Conservation (phyloP, 352 stramenopile genomes). For the Phytophthora podocarpi region DNA sequence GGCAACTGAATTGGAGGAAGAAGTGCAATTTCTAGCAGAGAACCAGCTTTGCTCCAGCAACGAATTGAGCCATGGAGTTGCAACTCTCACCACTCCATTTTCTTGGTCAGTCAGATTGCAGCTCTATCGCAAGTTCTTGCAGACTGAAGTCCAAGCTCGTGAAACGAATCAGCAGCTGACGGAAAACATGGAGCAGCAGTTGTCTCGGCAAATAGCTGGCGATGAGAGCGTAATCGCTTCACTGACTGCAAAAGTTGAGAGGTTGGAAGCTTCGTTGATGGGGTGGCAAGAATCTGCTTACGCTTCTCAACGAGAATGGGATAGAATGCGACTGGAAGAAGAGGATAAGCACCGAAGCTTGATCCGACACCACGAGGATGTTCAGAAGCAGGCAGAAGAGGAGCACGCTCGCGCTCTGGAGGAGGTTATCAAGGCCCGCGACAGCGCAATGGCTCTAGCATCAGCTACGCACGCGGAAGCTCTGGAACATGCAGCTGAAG, state of each 20-base stretch:
- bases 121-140: constrained; percentile 23
- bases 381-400: constrained; percentile 13
- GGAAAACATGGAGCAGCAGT: constrained; percentile 28
- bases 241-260: constrained; percentile 22
- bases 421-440: constrained; percentile 16
- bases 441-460: constrained; percentile 15
- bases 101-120: constrained; percentile 22
- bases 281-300: constrained; percentile 26
- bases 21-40: constrained; percentile 24
- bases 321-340: constrained; percentile 26
- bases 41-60: constrained; percentile 23
- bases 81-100: constrained; percentile 16
- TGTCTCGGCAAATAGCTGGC: constrained; percentile 5
- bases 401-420: constrained; percentile 13
- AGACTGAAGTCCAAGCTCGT: constrained; percentile 12
- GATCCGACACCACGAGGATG: constrained; percentile 17
- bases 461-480: constrained; percentile 24
- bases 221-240: constrained; percentile 8
- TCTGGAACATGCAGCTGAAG: constrained; percentile 16
- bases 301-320: constrained; percentile 27
- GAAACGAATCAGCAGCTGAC: constrained; percentile 6
- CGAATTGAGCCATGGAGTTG: constrained; percentile 1
- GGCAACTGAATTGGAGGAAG: constrained; percentile 9
- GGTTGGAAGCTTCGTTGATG: constrained; percentile 33
- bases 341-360: constrained; percentile 32